Percentiles rank a stretch among this genome's conserved stretches.
These are phyloP conservation scores for Zasmidium cellare DNA, from an alignment of 2,329 filamentous ascomycete species.

Conservation along the genomic window DNA sequence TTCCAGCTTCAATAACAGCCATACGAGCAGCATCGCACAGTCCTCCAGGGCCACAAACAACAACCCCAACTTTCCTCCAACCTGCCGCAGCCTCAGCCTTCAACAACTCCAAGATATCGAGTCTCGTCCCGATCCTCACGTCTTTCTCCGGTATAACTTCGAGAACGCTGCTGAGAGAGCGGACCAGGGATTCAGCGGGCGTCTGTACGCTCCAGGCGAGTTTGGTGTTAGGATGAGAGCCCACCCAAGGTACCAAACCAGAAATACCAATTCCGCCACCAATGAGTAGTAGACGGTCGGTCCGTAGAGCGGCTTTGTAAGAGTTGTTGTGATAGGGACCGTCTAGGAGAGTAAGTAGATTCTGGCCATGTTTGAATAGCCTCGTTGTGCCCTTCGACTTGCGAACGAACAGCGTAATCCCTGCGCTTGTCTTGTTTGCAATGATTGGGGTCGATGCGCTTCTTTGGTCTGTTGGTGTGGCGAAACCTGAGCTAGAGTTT, in stretches of 20 bases:
- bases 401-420: conserved; percentile 39
- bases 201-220: conserved; percentile 41
- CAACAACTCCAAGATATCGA: not conserved
- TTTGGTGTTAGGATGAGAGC: conserved; percentile 35
- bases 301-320: not conserved
- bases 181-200: not conserved
- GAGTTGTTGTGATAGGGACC: conserved; percentile 38
- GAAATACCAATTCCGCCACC: conserved; percentile 54
- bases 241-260: conserved; percentile 39
- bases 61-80: conserved; percentile 1
- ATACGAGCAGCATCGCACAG: conserved; percentile 40
- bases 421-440: too few species aligned
- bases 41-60: conserved; percentile 44
- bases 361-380: conserved; percentile 19
- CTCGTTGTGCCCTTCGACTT: conserved; percentile 40
- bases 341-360: conserved; percentile 36
- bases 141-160: not conserved
- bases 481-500: too few species aligned
- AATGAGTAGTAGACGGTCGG: conserved; percentile 46
- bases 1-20: too few species aligned
- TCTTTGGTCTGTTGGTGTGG: too few species aligned
- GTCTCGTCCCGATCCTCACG: not conserved
- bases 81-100: not conserved
- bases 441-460: not conserved
- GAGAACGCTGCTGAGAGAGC: not conserved